Conservation (phyloP, 2,329 filamentous ascomycete genomes). For the Tympanopsis confertula region DNA sequence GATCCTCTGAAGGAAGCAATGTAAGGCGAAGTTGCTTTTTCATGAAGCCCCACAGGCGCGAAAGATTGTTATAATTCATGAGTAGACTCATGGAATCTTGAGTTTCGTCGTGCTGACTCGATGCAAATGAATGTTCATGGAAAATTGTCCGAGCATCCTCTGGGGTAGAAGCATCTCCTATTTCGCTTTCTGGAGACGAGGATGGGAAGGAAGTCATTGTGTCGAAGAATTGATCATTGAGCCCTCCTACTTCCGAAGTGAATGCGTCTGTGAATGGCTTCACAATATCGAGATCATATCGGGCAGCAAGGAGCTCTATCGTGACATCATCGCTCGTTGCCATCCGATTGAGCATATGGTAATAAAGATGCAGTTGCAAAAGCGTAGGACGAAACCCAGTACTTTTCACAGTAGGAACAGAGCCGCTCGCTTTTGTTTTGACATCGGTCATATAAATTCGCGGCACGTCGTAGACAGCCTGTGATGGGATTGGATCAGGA, state of each 20-base stretch:
- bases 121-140: too few relatives aligned
- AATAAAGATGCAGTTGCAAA: not conserved
- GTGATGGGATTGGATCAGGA: not conserved
- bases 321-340: not conserved
- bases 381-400: not conserved
- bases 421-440: not conserved
- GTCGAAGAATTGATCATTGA: slow-evolving; percentile 1
- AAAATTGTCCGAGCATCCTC: not conserved
- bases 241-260: not conserved
- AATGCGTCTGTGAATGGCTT: not conserved
- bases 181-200: not conserved
- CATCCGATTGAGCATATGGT: not conserved
- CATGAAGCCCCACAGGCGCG: not conserved
- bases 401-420: not conserved
- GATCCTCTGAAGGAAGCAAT: not conserved
- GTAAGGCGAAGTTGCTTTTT: slow-evolving; percentile 1
- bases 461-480: not conserved
- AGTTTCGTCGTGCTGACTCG: not conserved
- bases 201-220: too few relatives aligned
- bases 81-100: not conserved
- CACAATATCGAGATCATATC: not conserved
- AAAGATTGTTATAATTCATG: not conserved
- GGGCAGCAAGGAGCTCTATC: not conserved
- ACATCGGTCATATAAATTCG: not conserved
- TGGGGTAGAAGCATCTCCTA: not conserved